Conservation (phyloP, 345 rosid species). For the Ceriops decandra region DNA sequence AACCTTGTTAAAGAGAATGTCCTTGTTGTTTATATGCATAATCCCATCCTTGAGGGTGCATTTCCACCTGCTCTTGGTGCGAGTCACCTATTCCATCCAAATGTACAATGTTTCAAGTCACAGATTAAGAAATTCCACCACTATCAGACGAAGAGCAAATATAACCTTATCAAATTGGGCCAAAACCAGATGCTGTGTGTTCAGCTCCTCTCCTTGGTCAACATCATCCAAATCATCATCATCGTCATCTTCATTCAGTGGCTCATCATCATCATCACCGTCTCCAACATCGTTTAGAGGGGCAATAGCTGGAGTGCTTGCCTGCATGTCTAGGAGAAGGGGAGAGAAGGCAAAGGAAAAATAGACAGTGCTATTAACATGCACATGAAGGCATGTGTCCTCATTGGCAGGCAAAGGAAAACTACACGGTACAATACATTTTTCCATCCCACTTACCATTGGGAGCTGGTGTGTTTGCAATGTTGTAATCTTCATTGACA, state of each 20-base stretch:
- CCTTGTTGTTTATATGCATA: slow-evolving; percentile 93
- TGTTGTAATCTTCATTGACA: slow-evolving; percentile 75
- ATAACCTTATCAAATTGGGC: slow-evolving; percentile 97
- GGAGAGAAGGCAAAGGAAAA: slow-evolving; percentile 14
- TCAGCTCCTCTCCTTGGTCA: slow-evolving; percentile 84
- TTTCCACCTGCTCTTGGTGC: slow-evolving; percentile 96
- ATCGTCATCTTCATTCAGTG: slow-evolving; percentile 90
- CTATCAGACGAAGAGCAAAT: neutral
- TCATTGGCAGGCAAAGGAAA: too few relatives aligned
- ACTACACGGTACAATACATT: neutral
- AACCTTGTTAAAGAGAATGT: slow-evolving; percentile 94
- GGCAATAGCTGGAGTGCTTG: slow-evolving; percentile 65
- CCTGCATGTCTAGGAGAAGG: slow-evolving; percentile 55
- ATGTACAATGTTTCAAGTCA: neutral
- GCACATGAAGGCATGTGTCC: neutral
- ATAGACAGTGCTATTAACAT: neutral
- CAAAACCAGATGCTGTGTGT: slow-evolving; percentile 89
- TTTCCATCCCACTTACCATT: slow-evolving; percentile 43
- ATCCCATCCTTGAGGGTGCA: slow-evolving; percentile 94
- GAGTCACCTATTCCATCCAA: slow-evolving; percentile 63
- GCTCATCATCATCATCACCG: slow-evolving; percentile 77
- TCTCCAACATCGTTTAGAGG: slow-evolving; percentile 49
- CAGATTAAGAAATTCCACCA: neutral
- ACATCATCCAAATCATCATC: slow-evolving; percentile 84
- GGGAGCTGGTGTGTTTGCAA: slow-evolving; percentile 86